Conservation (phyloP, 2,329 filamentous ascomycete species). For the Thelonectria olida region DNA sequence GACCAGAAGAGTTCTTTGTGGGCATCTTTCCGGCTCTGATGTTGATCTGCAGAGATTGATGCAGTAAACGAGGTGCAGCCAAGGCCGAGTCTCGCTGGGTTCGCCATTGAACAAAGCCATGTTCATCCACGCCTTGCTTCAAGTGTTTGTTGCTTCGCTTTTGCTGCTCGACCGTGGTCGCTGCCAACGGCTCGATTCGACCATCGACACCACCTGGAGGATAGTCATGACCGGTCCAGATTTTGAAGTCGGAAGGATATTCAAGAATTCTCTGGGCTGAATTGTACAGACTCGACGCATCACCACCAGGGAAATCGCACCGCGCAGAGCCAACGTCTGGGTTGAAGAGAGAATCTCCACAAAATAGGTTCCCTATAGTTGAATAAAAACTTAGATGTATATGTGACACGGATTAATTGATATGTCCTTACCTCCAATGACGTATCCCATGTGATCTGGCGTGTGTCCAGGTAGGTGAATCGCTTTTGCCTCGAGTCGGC, state of each 20-base stretch:
- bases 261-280: slow-evolving; percentile 52
- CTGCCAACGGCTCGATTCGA: slow-evolving; percentile 47
- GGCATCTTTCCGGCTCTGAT: slow-evolving; percentile 57
- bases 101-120: slow-evolving; percentile 54
- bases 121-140: slow-evolving; percentile 47
- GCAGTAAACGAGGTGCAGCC: slow-evolving; percentile 54
- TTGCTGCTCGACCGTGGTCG: slow-evolving; percentile 55
- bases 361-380: slow-evolving; percentile 55
- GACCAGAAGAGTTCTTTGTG: neutral
- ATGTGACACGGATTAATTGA: neutral
- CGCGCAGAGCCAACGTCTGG: slow-evolving; percentile 59
- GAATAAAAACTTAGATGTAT: neutral
- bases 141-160: slow-evolving; percentile 56
- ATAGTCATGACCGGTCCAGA: slow-evolving; percentile 65
- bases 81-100: slow-evolving; percentile 52
- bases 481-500: slow-evolving; percentile 52
- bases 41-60: slow-evolving; percentile 60
- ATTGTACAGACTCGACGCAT: slow-evolving; percentile 50
- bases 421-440: slow-evolving; percentile 52
- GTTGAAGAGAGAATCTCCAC: slow-evolving; percentile 61
- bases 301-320: slow-evolving; percentile 62
- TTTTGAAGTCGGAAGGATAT: slow-evolving; percentile 50
- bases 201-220: slow-evolving; percentile 43
- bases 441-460: slow-evolving; percentile 68
- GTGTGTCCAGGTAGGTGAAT: slow-evolving; percentile 68